A percentile compares a stretch with the other conserved stretches of the same genome.
phyloP scores from a whole-genome alignment of 1,284 basidiomycete genomes.

The Leccinum proximum region DNA sequence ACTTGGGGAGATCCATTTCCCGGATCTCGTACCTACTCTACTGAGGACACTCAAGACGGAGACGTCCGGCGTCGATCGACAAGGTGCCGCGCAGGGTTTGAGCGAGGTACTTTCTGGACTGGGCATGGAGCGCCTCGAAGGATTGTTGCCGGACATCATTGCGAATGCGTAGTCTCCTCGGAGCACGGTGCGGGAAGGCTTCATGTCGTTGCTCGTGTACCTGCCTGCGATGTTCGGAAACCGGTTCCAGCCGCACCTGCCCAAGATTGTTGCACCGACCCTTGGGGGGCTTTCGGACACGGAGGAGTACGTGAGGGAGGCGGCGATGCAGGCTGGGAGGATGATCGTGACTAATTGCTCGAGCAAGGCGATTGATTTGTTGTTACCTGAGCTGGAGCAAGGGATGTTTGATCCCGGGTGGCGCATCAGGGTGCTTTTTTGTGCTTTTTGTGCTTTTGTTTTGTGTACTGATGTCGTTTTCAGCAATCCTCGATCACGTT shows the following conservation, averaged over 20 bases:
- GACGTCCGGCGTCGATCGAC: slow-evolving; percentile 93
- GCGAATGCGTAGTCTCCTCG: slow-evolving; percentile 88
- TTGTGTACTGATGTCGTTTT: neutral
- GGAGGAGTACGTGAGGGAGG: slow-evolving; percentile 94
- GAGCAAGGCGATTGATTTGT: slow-evolving; percentile 87
- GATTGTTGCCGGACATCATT: slow-evolving; percentile 93
- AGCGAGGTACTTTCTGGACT: slow-evolving; percentile 95
- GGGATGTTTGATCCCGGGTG: slow-evolving; percentile 96
- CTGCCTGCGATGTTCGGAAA: slow-evolving; percentile 95
- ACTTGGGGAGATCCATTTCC: slow-evolving; percentile 94
- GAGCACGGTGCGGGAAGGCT: slow-evolving; percentile 95
- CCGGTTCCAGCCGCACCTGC: slow-evolving; percentile 94
- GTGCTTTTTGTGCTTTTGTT: neutral
- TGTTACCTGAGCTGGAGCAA: slow-evolving; percentile 92
- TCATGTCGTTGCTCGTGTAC: slow-evolving; percentile 97
- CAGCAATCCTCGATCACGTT: slow-evolving; percentile 95
- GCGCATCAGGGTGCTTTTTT: slow-evolving; percentile 82
- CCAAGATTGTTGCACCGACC: slow-evolving; percentile 94
- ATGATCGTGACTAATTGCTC: slow-evolving; percentile 99
- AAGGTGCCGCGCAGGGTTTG: slow-evolving; percentile 97
- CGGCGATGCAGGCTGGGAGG: slow-evolving; percentile 97
- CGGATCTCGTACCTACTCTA: slow-evolving; percentile 91
- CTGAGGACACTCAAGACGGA: slow-evolving; percentile 91
- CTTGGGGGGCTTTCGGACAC: slow-evolving; percentile 91
- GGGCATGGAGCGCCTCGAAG: slow-evolving; percentile 97